Evolutionary conservation across 495 filamentous ascomycete genomes (phyloP), one percentile per base, ranked within the genome.

Genomic region (Pyrenopolyporus hunteri): DNA sequence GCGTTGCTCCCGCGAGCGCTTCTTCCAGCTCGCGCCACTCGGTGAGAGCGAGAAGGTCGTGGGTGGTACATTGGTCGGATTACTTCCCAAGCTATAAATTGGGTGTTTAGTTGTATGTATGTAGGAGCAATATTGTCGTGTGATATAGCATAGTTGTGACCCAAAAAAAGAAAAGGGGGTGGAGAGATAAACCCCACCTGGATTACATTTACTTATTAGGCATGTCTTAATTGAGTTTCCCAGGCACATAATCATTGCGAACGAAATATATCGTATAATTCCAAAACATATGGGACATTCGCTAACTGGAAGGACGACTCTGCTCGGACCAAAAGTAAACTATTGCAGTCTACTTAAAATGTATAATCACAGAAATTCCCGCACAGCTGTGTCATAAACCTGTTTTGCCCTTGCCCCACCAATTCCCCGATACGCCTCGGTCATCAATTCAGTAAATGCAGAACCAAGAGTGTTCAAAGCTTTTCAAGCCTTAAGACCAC

Each of bases 11-110:
- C 76, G 87, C 35, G 87, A 89, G 71, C 79, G 84, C 43, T 89
- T 85, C 76, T 89, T 89, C 74, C 83, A 87, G 68, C 68, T 88
- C 14, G 85, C 82, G 57, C 86, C 86, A 8, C 70, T 89, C 11
- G 80, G 69, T 10, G 77, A 80, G 62, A 78, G 71, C 52, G 76
- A 78, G 6, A 80, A 78, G 66, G 71, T 73, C 7, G 70, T 80
- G 37, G 77, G 77, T 1, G 78, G 78, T 2, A 79, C 77, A 10
- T 60, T 71, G 26, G 73, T 80, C 32, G 77, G 78, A 13, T 39
- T 80, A 35, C 66, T 79, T 17, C 78, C 78, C 0, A 80, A 80
- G 71, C 44, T 80, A 68, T 80, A 50, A 68, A 29, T 13, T 4
- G 5, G 5, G 26, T 29, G 25, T 40, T 45, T 26, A 45, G 11